A percentile compares a stretch with the other conserved stretches of the same genome.
These are phyloP conservation scores for Solanum pennellii DNA, from an alignment of 257 asterid species.

Conservation along the genomic window DNA sequence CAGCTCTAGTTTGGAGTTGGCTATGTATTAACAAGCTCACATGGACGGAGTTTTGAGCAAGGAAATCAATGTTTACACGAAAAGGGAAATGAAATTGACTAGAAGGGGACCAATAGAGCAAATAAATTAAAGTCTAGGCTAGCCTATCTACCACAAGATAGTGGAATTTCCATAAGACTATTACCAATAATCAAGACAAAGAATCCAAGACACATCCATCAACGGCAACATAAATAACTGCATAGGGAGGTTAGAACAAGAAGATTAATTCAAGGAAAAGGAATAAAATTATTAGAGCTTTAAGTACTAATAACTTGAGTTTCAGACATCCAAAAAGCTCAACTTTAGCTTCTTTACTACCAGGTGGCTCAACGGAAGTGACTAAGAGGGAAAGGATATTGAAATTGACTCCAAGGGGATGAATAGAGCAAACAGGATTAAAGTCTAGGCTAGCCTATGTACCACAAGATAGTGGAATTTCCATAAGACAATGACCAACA, in stretches of 20 bases:
- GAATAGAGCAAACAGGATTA: background rate
- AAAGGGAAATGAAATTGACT: background rate
- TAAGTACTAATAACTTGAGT: constrained; percentile 55
- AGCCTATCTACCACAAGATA: background rate
- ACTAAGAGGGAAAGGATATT: background rate
- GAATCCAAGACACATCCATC: background rate
- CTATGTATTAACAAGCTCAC: background rate
- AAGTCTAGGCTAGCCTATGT: background rate
- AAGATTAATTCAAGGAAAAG: background rate
- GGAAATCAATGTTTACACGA: background rate
- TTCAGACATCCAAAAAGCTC: constrained; percentile 36
- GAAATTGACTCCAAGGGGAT: background rate
- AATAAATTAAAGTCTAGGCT: background rate
- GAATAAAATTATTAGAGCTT: background rate
- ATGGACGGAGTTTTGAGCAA: background rate
- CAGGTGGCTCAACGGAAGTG: constrained; percentile 19
- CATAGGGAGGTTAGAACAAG: background rate
- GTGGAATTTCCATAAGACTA: background rate
- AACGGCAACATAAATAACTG: background rate
- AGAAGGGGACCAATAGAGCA: background rate
- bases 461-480: background rate
- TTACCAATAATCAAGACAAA: background rate
- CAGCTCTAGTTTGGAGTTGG: background rate
- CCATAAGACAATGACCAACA: background rate
- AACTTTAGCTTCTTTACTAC: constrained; percentile 13